Conservation (phyloP, 1,284 basidiomycete genomes). For the Tilletia walkeri region DNA sequence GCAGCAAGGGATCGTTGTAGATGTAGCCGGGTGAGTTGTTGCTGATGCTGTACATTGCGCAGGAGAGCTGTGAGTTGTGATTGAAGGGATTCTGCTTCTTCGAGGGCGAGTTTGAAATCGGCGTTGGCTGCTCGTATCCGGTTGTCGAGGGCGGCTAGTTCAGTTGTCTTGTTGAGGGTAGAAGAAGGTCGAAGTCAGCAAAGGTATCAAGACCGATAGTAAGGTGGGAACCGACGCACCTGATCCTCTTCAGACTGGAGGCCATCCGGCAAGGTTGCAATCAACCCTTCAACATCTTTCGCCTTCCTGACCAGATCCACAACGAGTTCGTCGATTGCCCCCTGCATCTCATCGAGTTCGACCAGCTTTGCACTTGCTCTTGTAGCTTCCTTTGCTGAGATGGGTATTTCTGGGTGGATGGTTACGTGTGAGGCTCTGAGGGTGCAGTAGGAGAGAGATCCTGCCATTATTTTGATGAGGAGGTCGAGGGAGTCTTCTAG, state of each 20-base stretch:
- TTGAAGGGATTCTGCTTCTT: not conserved
- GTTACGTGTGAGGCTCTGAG: conserved; percentile 8
- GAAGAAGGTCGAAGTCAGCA: not conserved
- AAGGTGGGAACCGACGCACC: not conserved
- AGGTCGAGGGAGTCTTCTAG: conserved; percentile 16
- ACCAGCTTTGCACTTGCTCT: conserved; percentile 10
- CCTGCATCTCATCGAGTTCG: conserved; percentile 19
- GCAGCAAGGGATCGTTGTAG: not conserved
- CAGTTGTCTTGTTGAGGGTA: not conserved
- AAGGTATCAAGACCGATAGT: not conserved
- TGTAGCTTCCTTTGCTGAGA: not conserved
- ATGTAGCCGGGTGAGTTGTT: not conserved
- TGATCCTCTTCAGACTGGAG: not conserved
- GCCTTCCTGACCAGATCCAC: conserved; percentile 22
- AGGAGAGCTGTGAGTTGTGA: not conserved
- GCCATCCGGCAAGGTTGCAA: conserved; percentile 4
- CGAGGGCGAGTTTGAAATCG: not conserved
- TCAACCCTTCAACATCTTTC: conserved; percentile 20
- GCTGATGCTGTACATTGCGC: conserved; percentile 1
- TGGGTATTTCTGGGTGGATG: not conserved
- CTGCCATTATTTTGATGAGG: conserved; percentile 16
- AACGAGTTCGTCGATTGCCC: conserved; percentile 23
- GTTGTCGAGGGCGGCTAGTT: not conserved
- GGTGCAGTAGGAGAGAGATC: conserved; percentile 14
- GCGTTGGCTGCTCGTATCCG: conserved; percentile 4